Evolutionary conservation across 1,284 basidiomycete genomes (phyloP).

Genomic region (Laetiporus sulphureus): DNA sequence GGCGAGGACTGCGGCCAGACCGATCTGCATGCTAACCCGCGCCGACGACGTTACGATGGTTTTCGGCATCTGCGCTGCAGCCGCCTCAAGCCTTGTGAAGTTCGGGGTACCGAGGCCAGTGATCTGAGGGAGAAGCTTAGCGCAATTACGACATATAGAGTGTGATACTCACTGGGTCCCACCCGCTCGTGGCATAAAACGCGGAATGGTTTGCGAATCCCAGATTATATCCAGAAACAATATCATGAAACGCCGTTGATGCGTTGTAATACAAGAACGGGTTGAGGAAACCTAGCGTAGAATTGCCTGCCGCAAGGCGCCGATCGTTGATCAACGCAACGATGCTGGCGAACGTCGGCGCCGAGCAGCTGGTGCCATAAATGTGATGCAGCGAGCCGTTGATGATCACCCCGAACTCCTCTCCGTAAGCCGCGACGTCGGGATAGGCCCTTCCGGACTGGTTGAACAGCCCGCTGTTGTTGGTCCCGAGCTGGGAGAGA

Average conservation of each 20-base stretch:
- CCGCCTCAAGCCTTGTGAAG: no score
- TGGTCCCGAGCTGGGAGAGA: slow-evolving; percentile 14
- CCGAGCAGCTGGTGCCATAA: slow-evolving; percentile 40
- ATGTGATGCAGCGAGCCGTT: slow-evolving; percentile 32
- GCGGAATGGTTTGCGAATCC: background rate
- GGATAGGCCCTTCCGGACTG: slow-evolving; percentile 25
- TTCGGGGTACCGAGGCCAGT: slow-evolving; percentile 23
- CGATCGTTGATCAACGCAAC: slow-evolving; percentile 50
- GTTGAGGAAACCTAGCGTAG: slow-evolving; percentile 43
- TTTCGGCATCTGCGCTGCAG: no score
- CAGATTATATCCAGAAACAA: slow-evolving; percentile 13
- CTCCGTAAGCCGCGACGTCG: slow-evolving; percentile 23
- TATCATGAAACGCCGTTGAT: slow-evolving; percentile 15
- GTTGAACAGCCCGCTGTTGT: slow-evolving; percentile 24
- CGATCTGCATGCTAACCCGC: no score
- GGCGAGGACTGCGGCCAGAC: no score
- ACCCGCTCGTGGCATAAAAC: slow-evolving; percentile 24
- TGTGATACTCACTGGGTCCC: slow-evolving; percentile 34
- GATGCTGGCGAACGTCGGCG: slow-evolving; percentile 45
- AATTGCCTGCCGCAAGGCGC: slow-evolving; percentile 35
- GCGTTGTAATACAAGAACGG: slow-evolving; percentile 30
- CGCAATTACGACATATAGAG: background rate
- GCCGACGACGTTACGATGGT: no score
- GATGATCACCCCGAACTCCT: slow-evolving; percentile 22
- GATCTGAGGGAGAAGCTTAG: slow-evolving; percentile 2